phyloP scores from a whole-genome alignment of 768 basidiomycete species.

The Sarcomyxa edulis region DNA sequence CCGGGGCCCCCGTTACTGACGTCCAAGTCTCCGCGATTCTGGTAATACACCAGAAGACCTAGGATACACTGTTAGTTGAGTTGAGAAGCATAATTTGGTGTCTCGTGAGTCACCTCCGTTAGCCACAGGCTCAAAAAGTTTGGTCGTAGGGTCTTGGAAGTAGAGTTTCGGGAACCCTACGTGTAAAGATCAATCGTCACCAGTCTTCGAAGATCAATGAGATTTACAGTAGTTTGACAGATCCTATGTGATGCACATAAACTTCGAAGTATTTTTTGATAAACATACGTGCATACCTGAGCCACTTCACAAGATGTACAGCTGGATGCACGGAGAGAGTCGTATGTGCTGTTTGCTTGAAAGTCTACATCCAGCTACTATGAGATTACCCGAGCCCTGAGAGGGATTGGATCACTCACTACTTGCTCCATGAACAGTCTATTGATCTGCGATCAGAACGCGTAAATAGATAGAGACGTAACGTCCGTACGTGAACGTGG shows the following conservation, averaged over 20 bases:
- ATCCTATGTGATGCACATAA: conserved; percentile 18
- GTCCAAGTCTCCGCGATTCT: conserved; percentile 34
- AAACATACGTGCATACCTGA: conserved; percentile 15
- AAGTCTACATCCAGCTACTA: conserved; percentile 21
- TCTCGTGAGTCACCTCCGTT: conserved; percentile 29
- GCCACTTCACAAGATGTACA: conserved; percentile 33
- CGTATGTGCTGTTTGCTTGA: conserved; percentile 25
- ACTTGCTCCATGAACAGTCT: conserved; percentile 34
- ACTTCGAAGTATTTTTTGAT: background rate
- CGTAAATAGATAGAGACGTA: background rate
- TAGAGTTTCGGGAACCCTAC: conserved; percentile 38
- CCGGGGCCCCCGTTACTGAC: conserved; percentile 31
- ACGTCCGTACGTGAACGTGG: conserved; percentile 32
- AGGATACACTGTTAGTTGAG: background rate
- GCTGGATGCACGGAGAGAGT: conserved; percentile 25
- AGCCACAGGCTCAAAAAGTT: conserved; percentile 28
- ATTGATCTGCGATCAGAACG: background rate
- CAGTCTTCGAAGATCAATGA: background rate
- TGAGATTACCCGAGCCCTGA: background rate
- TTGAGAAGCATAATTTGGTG: background rate
- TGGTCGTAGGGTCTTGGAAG: conserved; percentile 33
- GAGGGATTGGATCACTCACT: conserved; percentile 16
- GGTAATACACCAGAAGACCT: conserved; percentile 37
- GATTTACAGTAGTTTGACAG: conserved; percentile 33
- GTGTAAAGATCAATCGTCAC: background rate